These are phyloP conservation scores for Penicillium diatomitis DNA, from an alignment of 495 filamentous ascomycete genomes.

Conservation along the genomic window DNA sequence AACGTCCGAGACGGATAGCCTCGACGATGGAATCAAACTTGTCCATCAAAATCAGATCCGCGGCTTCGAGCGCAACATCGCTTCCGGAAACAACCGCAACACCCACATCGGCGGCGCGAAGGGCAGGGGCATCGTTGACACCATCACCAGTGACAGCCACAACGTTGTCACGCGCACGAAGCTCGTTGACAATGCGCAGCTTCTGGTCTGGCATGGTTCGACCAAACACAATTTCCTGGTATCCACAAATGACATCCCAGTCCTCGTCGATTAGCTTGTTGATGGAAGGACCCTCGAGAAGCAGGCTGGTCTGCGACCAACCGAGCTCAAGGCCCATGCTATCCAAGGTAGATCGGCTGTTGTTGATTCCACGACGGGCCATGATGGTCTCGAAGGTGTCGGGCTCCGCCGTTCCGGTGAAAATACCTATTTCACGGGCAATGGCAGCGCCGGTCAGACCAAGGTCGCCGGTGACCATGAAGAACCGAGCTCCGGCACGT, in stretches of 20 bases:
- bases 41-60: constrained; percentile 75
- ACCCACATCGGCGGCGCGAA: constrained; percentile 57
- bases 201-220: constrained; percentile 72
- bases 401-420: constrained; percentile 33
- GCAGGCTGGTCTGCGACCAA: constrained; percentile 21
- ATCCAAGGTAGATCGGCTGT: too few species aligned
- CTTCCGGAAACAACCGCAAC: constrained; percentile 54
- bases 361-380: too few species aligned
- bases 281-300: constrained; percentile 44
- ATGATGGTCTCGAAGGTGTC: constrained; percentile 19
- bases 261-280: constrained; percentile 39
- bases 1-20: constrained; percentile 51
- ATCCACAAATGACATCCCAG: constrained; percentile 48
- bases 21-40: constrained; percentile 59
- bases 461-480: constrained; percentile 64
- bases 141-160: constrained; percentile 75
- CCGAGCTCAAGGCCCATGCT: too few species aligned
- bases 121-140: constrained; percentile 60
- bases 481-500: constrained; percentile 50
- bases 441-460: constrained; percentile 62
- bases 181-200: constrained; percentile 60
- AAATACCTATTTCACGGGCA: constrained; percentile 56
- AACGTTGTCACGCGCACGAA: constrained; percentile 48
- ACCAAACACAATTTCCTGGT: constrained; percentile 61
- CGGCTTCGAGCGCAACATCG: constrained; percentile 67